Evolutionary conservation across 768 basidiomycete species (phyloP).

Genomic region (Tylopilus rubrobrunneus): DNA sequence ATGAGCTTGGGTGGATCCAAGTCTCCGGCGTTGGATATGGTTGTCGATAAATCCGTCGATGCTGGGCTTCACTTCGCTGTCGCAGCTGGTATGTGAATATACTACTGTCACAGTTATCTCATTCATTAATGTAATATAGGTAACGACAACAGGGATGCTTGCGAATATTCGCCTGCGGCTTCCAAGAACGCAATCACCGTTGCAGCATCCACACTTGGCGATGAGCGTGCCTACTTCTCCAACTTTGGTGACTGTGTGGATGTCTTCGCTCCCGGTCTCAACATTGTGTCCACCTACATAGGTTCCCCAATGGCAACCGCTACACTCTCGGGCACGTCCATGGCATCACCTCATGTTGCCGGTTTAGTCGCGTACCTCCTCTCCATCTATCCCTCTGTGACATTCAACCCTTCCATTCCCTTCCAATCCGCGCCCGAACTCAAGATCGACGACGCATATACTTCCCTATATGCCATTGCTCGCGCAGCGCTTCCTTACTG

Average conservation of each 20-base stretch:
- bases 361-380: slow-evolving; percentile 91
- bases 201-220: slow-evolving; percentile 80
- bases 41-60: slow-evolving; percentile 82
- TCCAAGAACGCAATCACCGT: slow-evolving; percentile 91
- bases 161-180: slow-evolving; percentile 88
- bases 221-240: slow-evolving; percentile 88
- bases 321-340: slow-evolving; percentile 86
- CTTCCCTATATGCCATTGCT: slow-evolving; percentile 50
- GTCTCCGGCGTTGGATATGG: slow-evolving; percentile 75
- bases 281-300: slow-evolving; percentile 87
- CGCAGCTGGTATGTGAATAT: slow-evolving; percentile 71
- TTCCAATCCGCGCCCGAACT: slow-evolving; percentile 35
- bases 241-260: slow-evolving; percentile 91
- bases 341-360: slow-evolving; percentile 92
- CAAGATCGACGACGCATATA: slow-evolving; percentile 33
- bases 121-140: slow-evolving; percentile 34
- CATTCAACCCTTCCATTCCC: slow-evolving; percentile 53
- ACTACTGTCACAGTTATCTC: not conserved
- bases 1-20: slow-evolving; percentile 98
- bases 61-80: slow-evolving; percentile 93
- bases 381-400: slow-evolving; percentile 72
- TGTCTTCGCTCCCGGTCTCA: slow-evolving; percentile 87
- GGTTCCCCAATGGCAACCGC: slow-evolving; percentile 56
- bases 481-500: slow-evolving; percentile 56
- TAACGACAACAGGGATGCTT: slow-evolving; percentile 86